Evolutionary conservation across 768 basidiomycete genomes (phyloP), one percentile per base, ranked within the genome.

Genomic region (Cystoderma amianthinum): DNA sequence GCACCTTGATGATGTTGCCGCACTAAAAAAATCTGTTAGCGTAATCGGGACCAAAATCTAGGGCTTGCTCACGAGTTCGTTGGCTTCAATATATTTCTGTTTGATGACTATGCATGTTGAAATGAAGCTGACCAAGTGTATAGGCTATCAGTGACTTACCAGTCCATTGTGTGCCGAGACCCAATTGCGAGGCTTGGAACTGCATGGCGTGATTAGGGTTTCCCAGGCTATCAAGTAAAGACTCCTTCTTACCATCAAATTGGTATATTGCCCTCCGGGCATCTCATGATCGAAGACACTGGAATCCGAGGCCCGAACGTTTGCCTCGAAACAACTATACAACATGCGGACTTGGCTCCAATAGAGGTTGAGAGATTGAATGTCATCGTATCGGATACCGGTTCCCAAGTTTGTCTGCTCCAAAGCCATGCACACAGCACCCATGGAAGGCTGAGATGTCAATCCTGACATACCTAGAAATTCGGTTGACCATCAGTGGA

Each of bases 211-310:
- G 12, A 41, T 40, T 38, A 46, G 38, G 42, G 43, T 47, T 54
- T 21, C 34, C 19, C 22, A n/a, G 35, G 24, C n/a, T 42, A 46
- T 28, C 44, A 46, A 37, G 25, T 36, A 44, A 28, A 41, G 25
- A 45, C 20, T 33, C n/a, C n/a, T n/a, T 51, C 75, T 38, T 58
- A 91, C 89, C 89, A 92, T 92, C 51, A 92, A 68, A 62, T 92
- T 92, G 22, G 90, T 92, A 61, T 91, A 92, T 60, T 92, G 91
- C 34, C 94, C 95, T 59, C 94, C 96, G 41, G 95, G 95, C 96
- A 99, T 98, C 67, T 96, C 94, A 64, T 97, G 95, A 57, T 93
- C 93, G 61, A 97, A 99, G 40, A 98, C 94, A 64, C 90, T 92
- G 36, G 94, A 96, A 60, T 98, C 96, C 39, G 92, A 94, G 18